Evolutionary conservation across 2,329 filamentous ascomycete species (phyloP).

Genomic region (Xylariomycetidae sp.): DNA sequence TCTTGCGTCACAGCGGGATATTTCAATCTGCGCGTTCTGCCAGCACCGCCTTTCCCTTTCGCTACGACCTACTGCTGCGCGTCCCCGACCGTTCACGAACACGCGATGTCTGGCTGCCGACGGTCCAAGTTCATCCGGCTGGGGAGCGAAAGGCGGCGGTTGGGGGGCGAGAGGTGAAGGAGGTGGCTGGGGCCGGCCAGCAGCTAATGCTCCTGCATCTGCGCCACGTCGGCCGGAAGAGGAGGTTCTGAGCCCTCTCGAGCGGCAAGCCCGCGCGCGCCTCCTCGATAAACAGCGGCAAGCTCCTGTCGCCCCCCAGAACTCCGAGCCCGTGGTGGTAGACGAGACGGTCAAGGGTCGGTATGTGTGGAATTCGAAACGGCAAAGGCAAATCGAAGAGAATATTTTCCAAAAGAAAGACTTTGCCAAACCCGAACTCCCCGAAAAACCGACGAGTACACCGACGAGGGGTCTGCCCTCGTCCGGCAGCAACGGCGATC

Average conservation of each 20-base stretch:
- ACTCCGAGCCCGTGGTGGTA: neutral
- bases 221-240: neutral
- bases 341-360: conserved; percentile 6
- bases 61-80: conserved; percentile 5
- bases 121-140: too few species aligned
- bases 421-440: too few species aligned
- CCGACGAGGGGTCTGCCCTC: too few species aligned
- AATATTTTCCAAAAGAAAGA: too few species aligned
- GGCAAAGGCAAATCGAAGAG: conserved; percentile 14
- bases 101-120: conserved; percentile 9
- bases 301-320: neutral
- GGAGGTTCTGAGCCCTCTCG: neutral
- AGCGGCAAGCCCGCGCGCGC: conserved; percentile 3
- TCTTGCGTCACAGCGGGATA: conserved; percentile 18
- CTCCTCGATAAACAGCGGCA: neutral
- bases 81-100: conserved; percentile 12
- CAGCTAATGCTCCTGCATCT: neutral
- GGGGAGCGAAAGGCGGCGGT: neutral
- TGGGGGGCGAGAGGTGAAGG: neutral
- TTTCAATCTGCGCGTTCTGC: conserved; percentile 25
- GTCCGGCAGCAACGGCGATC: too few species aligned
- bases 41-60: conserved; percentile 19
- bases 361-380: conserved; percentile 12
- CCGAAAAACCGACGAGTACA: too few species aligned
- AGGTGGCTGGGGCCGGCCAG: conserved; percentile 13